These are phyloP conservation scores for Arthrobotrys entomopaga DNA, from an alignment of 2,329 filamentous ascomycete genomes.

Conservation along the genomic window DNA sequence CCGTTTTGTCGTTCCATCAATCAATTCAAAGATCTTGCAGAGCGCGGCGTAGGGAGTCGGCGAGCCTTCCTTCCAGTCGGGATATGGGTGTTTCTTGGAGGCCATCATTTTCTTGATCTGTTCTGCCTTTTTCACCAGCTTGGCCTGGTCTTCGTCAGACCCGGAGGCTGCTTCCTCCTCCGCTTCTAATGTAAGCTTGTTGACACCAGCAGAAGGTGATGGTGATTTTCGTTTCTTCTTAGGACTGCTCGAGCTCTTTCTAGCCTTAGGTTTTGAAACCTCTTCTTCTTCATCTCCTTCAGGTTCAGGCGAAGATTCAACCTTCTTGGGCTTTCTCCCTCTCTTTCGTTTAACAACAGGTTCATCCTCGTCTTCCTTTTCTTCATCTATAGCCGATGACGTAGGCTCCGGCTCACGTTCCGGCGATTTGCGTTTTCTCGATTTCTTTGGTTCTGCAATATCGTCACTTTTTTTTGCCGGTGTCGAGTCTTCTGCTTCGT, in stretches of 20 bases:
- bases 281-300: constrained; percentile 20
- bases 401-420: constrained; percentile 31
- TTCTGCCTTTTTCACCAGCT: constrained; percentile 73
- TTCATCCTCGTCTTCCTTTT: constrained; percentile 53
- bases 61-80: constrained; percentile 89
- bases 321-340: constrained; percentile 22
- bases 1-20: constrained; percentile 93
- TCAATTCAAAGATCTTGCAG: constrained; percentile 91
- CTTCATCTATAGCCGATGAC: constrained; percentile 13
- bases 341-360: constrained; percentile 46
- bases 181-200: constrained; percentile 64
- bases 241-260: constrained; percentile 59
- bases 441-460: constrained; percentile 27
- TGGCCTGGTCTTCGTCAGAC: constrained; percentile 67
- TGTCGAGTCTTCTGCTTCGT: constrained; percentile 52
- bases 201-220: constrained; percentile 46
- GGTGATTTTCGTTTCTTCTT: constrained; percentile 60
- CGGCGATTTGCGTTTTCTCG: constrained; percentile 50
- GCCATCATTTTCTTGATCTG: constrained; percentile 85
- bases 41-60: constrained; percentile 94
- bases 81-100: constrained; percentile 84
- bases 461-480: constrained; percentile 20
- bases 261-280: constrained; percentile 48
- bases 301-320: constrained; percentile 33
- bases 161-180: constrained; percentile 61